These are phyloP conservation scores for Rhypophila decipiens DNA, from an alignment of 495 filamentous ascomycete genomes.

Conservation along the genomic window DNA sequence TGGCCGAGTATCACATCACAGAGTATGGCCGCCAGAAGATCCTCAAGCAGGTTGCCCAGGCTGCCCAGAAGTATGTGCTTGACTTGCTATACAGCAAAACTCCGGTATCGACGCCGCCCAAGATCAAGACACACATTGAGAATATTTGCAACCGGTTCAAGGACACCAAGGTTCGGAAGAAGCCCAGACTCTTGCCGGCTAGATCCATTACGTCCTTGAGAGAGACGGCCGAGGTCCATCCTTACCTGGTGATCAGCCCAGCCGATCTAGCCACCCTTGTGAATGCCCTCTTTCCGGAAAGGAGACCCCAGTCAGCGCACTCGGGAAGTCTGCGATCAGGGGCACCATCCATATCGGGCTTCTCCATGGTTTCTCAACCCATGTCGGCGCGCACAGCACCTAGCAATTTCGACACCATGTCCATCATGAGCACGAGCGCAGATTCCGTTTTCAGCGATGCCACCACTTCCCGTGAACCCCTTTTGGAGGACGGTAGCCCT, in stretches of 20 bases:
- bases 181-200: conserved; percentile 58
- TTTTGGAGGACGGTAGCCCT: conserved; percentile 48
- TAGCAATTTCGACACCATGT: conserved; percentile 49
- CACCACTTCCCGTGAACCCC: conserved; percentile 57
- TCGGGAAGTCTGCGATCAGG: conserved; percentile 52
- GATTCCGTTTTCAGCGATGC: conserved; percentile 64
- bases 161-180: conserved; percentile 39
- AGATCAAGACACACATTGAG: conserved; percentile 67
- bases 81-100: conserved; percentile 56
- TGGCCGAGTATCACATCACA: conserved; percentile 84
- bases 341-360: conserved; percentile 60
- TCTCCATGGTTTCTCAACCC: conserved; percentile 47
- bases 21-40: conserved; percentile 86
- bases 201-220: conserved; percentile 62
- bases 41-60: conserved; percentile 72
- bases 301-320: conserved; percentile 47
- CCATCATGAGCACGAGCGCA: conserved; percentile 58
- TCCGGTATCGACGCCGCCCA: conserved; percentile 54
- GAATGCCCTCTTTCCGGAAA: conserved; percentile 64
- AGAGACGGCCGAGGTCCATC: conserved; percentile 64
- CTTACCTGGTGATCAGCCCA: conserved; percentile 67
- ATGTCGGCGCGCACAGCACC: conserved; percentile 37
- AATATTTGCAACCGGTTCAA: conserved; percentile 66
- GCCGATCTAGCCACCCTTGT: conserved; percentile 64
- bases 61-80: conserved; percentile 66